Evolutionary conservation across 139 green algal genomes (phyloP), one percentile per base, ranked within the genome.

Genomic region (Picochlorum sp.): DNA sequence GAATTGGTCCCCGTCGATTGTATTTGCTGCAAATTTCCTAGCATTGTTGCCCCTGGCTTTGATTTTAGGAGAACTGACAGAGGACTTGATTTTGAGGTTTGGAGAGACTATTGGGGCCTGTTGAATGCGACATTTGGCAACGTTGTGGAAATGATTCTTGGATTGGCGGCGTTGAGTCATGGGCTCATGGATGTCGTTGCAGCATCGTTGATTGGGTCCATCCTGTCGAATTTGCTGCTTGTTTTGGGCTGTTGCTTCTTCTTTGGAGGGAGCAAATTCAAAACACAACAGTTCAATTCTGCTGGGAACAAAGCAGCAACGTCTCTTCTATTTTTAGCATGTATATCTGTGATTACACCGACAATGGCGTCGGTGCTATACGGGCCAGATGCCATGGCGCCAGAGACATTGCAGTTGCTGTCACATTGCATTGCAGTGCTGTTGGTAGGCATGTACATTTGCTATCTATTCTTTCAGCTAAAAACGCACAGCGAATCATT

Each of bases 81-180:
- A 96, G 74, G 88, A 95, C 51, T 73, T 95, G 47, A 86, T 86
- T 0, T 59, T 90, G 23, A 71, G 87, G 2, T 90, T 90, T 63
- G 61, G 61, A 41, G 74, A 90, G 41, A 80, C 69, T 14, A 67
- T 85, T 11, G 85, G 85, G 85, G 85, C 11, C 66, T 88, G 57
- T 65, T 88, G 18, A 96, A 96, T 70, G 90, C 90, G 10, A 95
- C 90, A 4, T 96, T 96, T 71, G 90, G 90, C 54, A 97, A 97
- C 57, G 81, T 92, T 7, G 89, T 93, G 45, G 92, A 98, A 77
- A 74, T 98, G 64, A 97, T 98, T 64, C 70, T 98, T 20, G 85
- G 76, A 11, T 68, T 96, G 4, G 79, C 86, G 7, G 87, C 88
- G 3, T 75, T 95, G 50, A 63, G 57, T 14, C 80, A 86, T 66